Evolutionary conservation across 371 early-diverging fungal genomes (phyloP).

Genomic region (Fennellomyces sp.): DNA sequence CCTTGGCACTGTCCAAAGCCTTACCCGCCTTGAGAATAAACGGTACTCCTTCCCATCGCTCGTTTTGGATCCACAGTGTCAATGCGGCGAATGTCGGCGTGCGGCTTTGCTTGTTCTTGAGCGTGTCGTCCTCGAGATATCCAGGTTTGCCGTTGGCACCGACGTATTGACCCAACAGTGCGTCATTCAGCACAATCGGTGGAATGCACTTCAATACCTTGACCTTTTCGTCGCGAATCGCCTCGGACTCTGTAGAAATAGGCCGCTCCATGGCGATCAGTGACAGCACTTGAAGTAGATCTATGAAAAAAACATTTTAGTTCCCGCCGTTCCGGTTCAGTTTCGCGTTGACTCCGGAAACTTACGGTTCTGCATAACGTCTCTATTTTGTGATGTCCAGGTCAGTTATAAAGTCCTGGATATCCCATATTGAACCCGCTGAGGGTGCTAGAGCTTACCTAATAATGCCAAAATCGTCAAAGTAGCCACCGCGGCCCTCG

Average conservation of each 20-base stretch:
- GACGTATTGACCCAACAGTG: slow-evolving; percentile 90
- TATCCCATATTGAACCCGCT: too few relatives aligned
- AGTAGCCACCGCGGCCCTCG: slow-evolving; percentile 98
- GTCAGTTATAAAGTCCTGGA: too few relatives aligned
- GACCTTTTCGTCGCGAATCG: slow-evolving; percentile 92
- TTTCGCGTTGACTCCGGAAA: too few relatives aligned
- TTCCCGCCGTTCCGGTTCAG: too few relatives aligned
- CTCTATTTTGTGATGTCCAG: too few relatives aligned
- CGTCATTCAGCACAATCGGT: slow-evolving; percentile 76
- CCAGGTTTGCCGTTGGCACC: slow-evolving; percentile 81
- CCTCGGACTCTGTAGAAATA: slow-evolving; percentile 83
- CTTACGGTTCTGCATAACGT: slow-evolving; percentile 98
- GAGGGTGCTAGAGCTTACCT: too few relatives aligned
- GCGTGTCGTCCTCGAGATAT: slow-evolving; percentile 89
- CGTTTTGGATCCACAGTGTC: slow-evolving; percentile 81
- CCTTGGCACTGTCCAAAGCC: slow-evolving; percentile 85
- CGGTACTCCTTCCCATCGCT: slow-evolving; percentile 92
- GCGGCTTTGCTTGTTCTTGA: slow-evolving; percentile 57
- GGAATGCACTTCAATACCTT: slow-evolving; percentile 85
- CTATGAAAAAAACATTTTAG: slow-evolving; percentile 5
- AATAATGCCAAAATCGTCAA: slow-evolving; percentile 99
- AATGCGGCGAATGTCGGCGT: slow-evolving; percentile 90
- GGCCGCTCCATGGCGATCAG: slow-evolving; percentile 94
- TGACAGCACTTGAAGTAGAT: slow-evolving; percentile 91
- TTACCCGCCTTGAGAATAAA: slow-evolving; percentile 92